A percentile compares a stretch with the other conserved stretches of the same genome.
phyloP scores from a whole-genome alignment of 306 rosid genomes.

The Trichosanthes truncata region DNA sequence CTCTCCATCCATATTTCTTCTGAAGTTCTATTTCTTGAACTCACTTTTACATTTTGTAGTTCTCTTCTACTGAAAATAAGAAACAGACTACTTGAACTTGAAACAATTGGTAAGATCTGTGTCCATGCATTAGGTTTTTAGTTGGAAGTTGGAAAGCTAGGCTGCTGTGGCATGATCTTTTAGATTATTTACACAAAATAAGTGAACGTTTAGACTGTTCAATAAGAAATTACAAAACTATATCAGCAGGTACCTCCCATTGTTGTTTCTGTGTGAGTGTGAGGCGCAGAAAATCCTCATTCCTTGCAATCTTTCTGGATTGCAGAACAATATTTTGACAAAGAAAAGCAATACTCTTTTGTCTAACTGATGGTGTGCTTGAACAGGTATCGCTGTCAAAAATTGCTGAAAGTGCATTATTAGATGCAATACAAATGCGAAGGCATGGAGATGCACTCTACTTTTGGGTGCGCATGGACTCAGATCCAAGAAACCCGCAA shows the following conservation, averaged over 20 bases:
- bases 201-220: not conserved
- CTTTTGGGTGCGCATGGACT: conserved; percentile 92
- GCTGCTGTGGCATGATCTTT: not conserved
- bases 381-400: conserved; percentile 74
- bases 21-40: not conserved
- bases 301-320: not conserved
- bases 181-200: not conserved
- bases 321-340: not conserved
- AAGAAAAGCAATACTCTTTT: not conserved
- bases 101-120: not conserved
- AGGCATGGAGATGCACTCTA: conserved; percentile 79
- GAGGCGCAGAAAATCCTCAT: not conserved
- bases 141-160: not conserved
- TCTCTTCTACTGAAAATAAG: not conserved
- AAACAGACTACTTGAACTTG: not conserved
- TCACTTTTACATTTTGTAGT: not conserved
- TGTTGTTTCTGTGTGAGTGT: not conserved
- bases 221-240: not conserved
- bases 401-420: conserved; percentile 62
- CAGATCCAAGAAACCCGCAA: conserved; percentile 51
- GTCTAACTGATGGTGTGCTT: conserved; percentile 16
- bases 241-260: not conserved
- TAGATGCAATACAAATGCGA: conserved; percentile 53
- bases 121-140: not conserved
- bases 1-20: not conserved